Percentiles rank a stretch among this genome's conserved stretches.
phyloP scores from a whole-genome alignment of 805 yeast species.

The Candida sanyiensis region DNA sequence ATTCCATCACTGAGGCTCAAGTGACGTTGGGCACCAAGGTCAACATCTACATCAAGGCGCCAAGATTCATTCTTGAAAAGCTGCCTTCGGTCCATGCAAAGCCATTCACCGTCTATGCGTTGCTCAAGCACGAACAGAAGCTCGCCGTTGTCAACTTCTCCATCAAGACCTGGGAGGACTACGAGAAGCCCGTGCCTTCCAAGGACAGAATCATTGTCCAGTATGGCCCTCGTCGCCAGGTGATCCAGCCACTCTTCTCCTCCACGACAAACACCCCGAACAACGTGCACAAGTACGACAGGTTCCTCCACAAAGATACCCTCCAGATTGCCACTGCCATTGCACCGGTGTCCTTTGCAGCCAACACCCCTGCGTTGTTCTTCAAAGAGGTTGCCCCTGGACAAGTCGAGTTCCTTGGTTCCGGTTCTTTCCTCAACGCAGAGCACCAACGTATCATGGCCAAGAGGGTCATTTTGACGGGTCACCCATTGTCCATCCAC shows the following conservation, averaged over 20 bases:
- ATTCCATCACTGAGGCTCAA: conserved; percentile 40
- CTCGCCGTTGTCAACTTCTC: conserved; percentile 77
- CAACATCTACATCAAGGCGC: conserved; percentile 53
- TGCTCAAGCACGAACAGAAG: conserved; percentile 83
- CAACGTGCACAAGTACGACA: conserved; percentile 80
- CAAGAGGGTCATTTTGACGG: conserved; percentile 84
- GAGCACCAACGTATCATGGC: conserved; percentile 83
- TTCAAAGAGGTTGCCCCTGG: conserved; percentile 51
- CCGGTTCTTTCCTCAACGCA: conserved; percentile 82
- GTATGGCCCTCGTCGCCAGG: conserved; percentile 87
- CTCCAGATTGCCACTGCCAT: conserved; percentile 77
- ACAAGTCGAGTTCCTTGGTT: conserved; percentile 67
- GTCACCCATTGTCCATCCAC: conserved; percentile 93
- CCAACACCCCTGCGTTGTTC: conserved; percentile 74
- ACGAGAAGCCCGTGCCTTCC: conserved; percentile 79
- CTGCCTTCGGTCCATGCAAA: conserved; percentile 36
- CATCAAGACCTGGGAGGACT: conserved; percentile 84
- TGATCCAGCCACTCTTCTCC: conserved; percentile 77
- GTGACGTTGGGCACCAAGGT: conserved; percentile 61
- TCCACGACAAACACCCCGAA: conserved; percentile 72
- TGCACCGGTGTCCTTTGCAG: conserved; percentile 77
- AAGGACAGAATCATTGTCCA: conserved; percentile 78
- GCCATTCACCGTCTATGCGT: conserved; percentile 65
- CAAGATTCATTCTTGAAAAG: conserved; percentile 39
- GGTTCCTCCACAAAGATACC: conserved; percentile 75